Percentiles rank a stretch among this genome's conserved stretches.
These are phyloP conservation scores for Penicillium sp. DNA, from an alignment of 2,329 filamentous ascomycete genomes.

Conservation along the genomic window DNA sequence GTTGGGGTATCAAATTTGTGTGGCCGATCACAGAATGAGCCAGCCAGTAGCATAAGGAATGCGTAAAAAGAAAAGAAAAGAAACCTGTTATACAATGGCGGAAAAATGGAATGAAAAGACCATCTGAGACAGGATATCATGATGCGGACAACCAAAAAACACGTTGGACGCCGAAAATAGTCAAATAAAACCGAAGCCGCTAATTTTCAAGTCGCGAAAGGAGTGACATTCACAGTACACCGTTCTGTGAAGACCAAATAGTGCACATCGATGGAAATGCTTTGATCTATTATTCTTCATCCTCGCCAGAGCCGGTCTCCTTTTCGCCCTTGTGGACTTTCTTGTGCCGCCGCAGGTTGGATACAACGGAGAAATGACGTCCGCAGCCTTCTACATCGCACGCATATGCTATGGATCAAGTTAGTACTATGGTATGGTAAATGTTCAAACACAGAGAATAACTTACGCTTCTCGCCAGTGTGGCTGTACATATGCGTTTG, in stretches of 20 bases:
- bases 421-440: not conserved
- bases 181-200: slow-evolving; percentile 4
- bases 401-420: slow-evolving; percentile 67
- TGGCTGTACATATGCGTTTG: slow-evolving; percentile 99
- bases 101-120: slow-evolving; percentile 11
- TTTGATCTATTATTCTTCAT: slow-evolving; percentile 35
- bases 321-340: slow-evolving; percentile 82
- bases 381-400: slow-evolving; percentile 95
- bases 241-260: not conserved
- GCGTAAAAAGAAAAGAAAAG: slow-evolving; percentile 5
- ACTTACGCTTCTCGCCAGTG: slow-evolving; percentile 95
- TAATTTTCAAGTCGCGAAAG: not conserved
- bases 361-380: slow-evolving; percentile 94
- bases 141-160: slow-evolving; percentile 13
- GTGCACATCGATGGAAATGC: not conserved
- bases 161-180: slow-evolving; percentile 12
- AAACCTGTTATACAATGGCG: slow-evolving; percentile 15
- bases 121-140: slow-evolving; percentile 17
- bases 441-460: not conserved
- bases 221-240: not conserved
- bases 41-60: slow-evolving; percentile 18
- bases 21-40: slow-evolving; percentile 19
- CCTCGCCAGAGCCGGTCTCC: slow-evolving; percentile 33
- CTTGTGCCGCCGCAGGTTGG: slow-evolving; percentile 87
- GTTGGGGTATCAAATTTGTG: slow-evolving; percentile 24